A percentile compares a stretch with the other conserved stretches of the same genome.
These are phyloP conservation scores for Silene noctiflora DNA, from an alignment of 179 eudicot genomes.

Conservation along the genomic window DNA sequence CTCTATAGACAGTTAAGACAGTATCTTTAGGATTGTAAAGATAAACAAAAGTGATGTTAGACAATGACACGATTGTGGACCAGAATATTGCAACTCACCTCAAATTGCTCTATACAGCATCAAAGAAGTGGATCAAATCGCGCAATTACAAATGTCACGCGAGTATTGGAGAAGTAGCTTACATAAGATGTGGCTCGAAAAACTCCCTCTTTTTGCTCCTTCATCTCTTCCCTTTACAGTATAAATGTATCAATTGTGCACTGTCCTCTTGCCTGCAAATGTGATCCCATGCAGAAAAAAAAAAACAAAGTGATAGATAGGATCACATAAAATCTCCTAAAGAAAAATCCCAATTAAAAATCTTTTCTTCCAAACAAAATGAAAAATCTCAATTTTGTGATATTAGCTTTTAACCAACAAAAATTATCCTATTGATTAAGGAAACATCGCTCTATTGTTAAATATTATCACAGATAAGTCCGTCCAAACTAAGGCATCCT, in stretches of 20 bases:
- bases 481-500: background rate
- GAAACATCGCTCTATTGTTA: background rate
- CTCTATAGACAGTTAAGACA: background rate
- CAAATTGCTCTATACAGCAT: constrained; percentile 21
- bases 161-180: constrained; percentile 21
- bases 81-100: background rate
- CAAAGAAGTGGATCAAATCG: constrained; percentile 10
- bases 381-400: background rate
- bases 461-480: constrained; percentile 2
- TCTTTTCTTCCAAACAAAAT: background rate
- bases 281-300: constrained; percentile 29
- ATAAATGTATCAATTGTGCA: background rate
- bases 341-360: background rate
- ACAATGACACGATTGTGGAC: background rate
- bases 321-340: background rate
- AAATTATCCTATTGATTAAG: background rate
- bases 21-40: background rate
- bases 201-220: constrained; percentile 3
- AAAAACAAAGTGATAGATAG: constrained; percentile 19
- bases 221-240: background rate
- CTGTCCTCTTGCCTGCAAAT: constrained; percentile 5
- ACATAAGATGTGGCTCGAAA: constrained; percentile 9
- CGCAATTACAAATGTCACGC: constrained; percentile 22
- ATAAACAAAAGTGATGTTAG: background rate
- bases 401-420: constrained; percentile 23